Evolutionary conservation across 768 basidiomycete genomes (phyloP), one percentile per base, ranked within the genome.

Genomic region (Chalciporus piperatus): DNA sequence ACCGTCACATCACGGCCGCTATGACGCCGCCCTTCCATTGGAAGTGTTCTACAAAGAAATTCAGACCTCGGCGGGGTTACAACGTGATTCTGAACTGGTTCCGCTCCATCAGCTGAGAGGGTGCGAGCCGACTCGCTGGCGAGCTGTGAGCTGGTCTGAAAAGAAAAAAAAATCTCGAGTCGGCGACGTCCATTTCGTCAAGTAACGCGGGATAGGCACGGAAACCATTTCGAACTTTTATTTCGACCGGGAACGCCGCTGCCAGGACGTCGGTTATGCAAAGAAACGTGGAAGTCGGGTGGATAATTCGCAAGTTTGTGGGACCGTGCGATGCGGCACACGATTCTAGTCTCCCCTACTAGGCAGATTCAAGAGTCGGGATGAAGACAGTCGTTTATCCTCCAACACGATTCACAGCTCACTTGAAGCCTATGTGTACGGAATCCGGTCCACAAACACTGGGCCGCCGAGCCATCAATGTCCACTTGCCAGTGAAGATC

Each of bases 21-120:
- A 39, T 57, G 53, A 27, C 44, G 27, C 57, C 44, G 40, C 27
- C 27, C 12, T 41, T 66, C 61, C 17, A 57, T 63, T 48, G 53
- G 64, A 66, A 65, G 40, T 39, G 19, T 57, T 65, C 60, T 39
- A 50, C 37, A 23, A 22, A 45, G 8, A 45, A 33, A 45, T 6
- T 37, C 35, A 28, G n/a, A 42, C 39, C 48, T 48, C 47, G 44
- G 50, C 48, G 63, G 54, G 46, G 39, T 41, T 58, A 50, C 58
- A 45, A 51, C 48, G 40, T 41, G 30, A 46, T 14, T 42, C n/a
- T 30, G 38, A 37, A n/a, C 4, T 44, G 32, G 59, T 48, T 55
- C 43, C 37, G 12, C 16, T 37, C 35, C 35, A n/a, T 14, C 32
- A n/a, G 6, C 16, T n/a, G 35, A n/a, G 6, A 11, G 14, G 35